Evolutionary conservation across 129 eudicot genomes (phyloP).

Genomic region (Logfia minima): DNA sequence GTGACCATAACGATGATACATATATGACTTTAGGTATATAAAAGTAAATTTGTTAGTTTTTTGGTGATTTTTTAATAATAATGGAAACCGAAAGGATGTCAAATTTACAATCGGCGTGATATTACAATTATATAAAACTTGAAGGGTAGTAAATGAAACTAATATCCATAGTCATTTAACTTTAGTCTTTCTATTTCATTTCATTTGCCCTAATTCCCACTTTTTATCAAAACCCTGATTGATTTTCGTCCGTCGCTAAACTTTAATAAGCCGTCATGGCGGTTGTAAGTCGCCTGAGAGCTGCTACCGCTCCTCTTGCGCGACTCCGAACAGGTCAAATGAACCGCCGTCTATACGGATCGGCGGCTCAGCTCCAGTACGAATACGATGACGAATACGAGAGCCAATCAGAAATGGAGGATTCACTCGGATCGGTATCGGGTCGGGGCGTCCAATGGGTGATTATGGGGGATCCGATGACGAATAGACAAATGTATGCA

Average conservation of each 20-base stretch:
- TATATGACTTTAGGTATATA: no score
- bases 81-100: no score
- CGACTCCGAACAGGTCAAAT: slow-evolving; percentile 28
- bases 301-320: slow-evolving; percentile 31
- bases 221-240: slow-evolving; percentile 32
- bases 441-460: slow-evolving; percentile 97
- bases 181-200: neutral
- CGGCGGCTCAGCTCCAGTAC: slow-evolving; percentile 76
- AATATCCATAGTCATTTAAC: neutral
- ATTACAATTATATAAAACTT: neutral
- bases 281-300: slow-evolving; percentile 49
- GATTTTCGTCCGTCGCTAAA: slow-evolving; percentile 23
- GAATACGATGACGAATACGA: slow-evolving; percentile 45
- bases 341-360: slow-evolving; percentile 52
- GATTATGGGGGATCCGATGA: slow-evolving; percentile 80
- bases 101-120: neutral
- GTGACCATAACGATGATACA: no score
- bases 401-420: slow-evolving; percentile 38
- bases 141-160: slow-evolving; percentile 17
- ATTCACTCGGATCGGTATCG: slow-evolving; percentile 60
- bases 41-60: no score
- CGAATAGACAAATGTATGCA: slow-evolving; percentile 80
- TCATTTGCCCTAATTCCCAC: slow-evolving; percentile 15
- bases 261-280: slow-evolving; percentile 66
- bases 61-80: no score